These are phyloP conservation scores for Chalciporus piperatoides DNA, from an alignment of 1,284 basidiomycete genomes.

Conservation along the genomic window DNA sequence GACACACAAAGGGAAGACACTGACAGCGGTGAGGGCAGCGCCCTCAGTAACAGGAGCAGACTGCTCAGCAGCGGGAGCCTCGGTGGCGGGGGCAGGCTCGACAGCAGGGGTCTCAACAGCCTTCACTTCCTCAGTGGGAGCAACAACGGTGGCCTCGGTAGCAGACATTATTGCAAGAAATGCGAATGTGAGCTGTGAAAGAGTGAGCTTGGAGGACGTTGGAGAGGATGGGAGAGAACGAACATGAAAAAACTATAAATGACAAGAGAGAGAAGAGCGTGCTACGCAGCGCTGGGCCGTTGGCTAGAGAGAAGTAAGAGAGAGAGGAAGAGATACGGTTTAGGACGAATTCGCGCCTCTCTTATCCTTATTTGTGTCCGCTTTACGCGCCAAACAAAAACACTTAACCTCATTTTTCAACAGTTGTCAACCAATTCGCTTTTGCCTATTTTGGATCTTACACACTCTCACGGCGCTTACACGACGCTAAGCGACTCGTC, in stretches of 20 bases:
- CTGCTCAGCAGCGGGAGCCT: constrained; percentile 35
- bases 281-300: constrained; percentile 49
- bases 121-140: constrained; percentile 52
- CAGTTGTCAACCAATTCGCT: constrained; percentile 9
- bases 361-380: constrained; percentile 53
- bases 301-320: constrained; percentile 40
- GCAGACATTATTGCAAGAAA: constrained; percentile 76
- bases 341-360: constrained; percentile 37
- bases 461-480: constrained; percentile 2
- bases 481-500: not conserved
- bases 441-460: constrained; percentile 4
- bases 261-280: constrained; percentile 49
- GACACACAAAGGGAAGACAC: constrained; percentile 9
- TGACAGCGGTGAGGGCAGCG: constrained; percentile 23
- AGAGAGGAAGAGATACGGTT: constrained; percentile 49
- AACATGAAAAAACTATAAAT: constrained; percentile 46
- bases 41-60: constrained; percentile 34
- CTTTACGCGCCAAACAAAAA: constrained; percentile 40
- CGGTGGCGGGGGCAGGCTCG: constrained; percentile 36
- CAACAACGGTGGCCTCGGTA: constrained; percentile 50
- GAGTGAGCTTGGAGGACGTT: constrained; percentile 11
- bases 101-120: constrained; percentile 41
- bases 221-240: constrained; percentile 23
- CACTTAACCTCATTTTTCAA: constrained; percentile 31
- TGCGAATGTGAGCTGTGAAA: constrained; percentile 47